Percentiles rank a stretch among this genome's conserved stretches.
phyloP scores from a whole-genome alignment of 2,329 filamentous ascomycete genomes.

The Monilinia aucupariae region DNA sequence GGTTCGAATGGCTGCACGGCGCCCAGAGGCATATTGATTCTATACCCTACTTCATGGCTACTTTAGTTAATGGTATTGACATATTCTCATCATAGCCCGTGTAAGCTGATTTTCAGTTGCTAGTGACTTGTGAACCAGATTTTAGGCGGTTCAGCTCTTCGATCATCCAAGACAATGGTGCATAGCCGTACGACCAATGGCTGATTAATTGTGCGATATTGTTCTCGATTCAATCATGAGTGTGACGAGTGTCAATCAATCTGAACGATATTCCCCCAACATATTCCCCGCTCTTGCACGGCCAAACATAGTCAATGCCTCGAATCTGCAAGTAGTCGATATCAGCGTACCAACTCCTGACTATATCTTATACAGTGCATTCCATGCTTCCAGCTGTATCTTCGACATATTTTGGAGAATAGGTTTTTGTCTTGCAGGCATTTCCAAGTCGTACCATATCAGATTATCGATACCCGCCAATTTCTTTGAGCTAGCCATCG shows the following conservation, averaged over 20 bases:
- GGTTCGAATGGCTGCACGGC: conserved; percentile 14
- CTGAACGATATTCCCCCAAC: not conserved
- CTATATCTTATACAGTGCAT: not conserved
- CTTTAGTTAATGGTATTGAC: conserved; percentile 15
- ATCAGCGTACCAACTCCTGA: too few relatives aligned
- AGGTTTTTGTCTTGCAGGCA: not conserved
- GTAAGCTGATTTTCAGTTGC: not conserved
- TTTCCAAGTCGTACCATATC: not conserved
- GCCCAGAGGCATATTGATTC: conserved; percentile 14
- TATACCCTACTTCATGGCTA: conserved; percentile 17
- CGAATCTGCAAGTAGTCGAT: too few relatives aligned
- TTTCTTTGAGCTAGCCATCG: not conserved
- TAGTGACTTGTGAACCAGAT: not conserved
- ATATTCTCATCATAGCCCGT: not conserved
- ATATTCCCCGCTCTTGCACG: conserved; percentile 1
- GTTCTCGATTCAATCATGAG: not conserved
- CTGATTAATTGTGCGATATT: not conserved
- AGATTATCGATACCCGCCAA: too few relatives aligned
- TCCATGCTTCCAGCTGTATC: not conserved
- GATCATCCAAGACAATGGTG: not conserved
- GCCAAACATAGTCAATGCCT: not conserved
- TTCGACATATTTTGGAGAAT: not conserved
- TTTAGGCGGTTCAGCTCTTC: not conserved
- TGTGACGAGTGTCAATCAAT: not conserved
- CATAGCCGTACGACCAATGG: not conserved